Evolutionary conservation across 2,329 filamentous ascomycete genomes (phyloP), one percentile per base, ranked within the genome.

Genomic region (Phaeosphaeriaceae sp.): DNA sequence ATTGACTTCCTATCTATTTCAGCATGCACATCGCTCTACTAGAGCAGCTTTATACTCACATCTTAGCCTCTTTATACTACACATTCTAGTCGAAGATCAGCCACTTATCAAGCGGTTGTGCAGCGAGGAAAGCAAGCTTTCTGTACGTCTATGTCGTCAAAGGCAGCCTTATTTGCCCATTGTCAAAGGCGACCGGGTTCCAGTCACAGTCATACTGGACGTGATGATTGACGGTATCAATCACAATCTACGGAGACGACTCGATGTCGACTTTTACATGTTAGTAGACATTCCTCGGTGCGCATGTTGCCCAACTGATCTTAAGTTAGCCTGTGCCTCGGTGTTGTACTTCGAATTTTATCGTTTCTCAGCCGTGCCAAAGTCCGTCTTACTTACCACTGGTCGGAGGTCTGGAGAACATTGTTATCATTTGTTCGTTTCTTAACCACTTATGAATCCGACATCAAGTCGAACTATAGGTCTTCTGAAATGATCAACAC

Each of bases 361-460:
- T 91, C 91, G 6, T 90, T 93, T 68, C 83, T 97, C 32, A 90
- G 90, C 36, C 87, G 89, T 57, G 89, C 88, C 40, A 87, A 91
- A 63, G 92, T 87, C 26, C 88, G 94, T 28, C 80, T 97, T 15
- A 52, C 81, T 13, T 97, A 97, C 71, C 94, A 99, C 75, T 99
- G 94, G 94, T 87, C 91, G 1, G 92, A 97, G 65, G 83, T 99
- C 21, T 99, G 96, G 85, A 87, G 92, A 42, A 90, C 90, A 2
- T 80, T 99, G 3, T 82, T 97, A 9, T 88, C 90, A 4, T 86
- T 99, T 17, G 86, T 96, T 57, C 88, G 91, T 35, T 99, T 99
- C 77, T 80, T 97, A 36, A 91, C 89, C 2, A 92, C 88, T 20
- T 99, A 99, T 69, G 84, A 87, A 3, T 76, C 84, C 5, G 92